Conservation (phyloP, 2,329 filamentous ascomycete species). For the Aspergillus luchuensis region DNA sequence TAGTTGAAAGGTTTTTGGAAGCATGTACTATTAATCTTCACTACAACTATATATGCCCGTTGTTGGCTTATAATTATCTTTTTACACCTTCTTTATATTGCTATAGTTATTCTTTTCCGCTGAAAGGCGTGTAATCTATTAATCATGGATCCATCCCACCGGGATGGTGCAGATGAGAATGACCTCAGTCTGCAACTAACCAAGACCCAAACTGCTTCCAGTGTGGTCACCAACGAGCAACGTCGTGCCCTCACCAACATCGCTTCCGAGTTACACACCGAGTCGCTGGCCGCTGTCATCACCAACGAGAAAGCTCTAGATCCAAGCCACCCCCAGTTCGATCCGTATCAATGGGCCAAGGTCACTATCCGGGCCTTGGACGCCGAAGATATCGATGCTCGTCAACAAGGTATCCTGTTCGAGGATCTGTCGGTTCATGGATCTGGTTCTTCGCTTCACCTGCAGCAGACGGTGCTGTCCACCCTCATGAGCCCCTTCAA, state of each 20-base stretch:
- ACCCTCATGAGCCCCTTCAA: background rate
- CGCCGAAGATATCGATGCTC: background rate
- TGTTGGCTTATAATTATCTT: background rate
- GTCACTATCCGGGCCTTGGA: background rate
- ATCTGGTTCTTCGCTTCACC: background rate
- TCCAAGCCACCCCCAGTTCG: background rate
- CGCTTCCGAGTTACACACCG: background rate
- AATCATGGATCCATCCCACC: background rate
- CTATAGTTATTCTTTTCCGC: background rate
- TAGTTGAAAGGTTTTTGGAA: background rate
- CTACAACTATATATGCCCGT: background rate
- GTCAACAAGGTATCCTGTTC: background rate
- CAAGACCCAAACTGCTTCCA: background rate
- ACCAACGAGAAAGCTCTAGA: background rate
- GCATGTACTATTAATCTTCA: background rate
- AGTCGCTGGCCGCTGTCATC: background rate
- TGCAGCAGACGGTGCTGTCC: background rate
- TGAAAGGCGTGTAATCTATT: background rate
- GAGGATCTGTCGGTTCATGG: background rate
- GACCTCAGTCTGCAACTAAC: conserved; percentile 1
- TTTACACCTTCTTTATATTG: too few species aligned
- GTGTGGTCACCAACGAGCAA: conserved; percentile 1
- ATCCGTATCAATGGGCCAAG: conserved; percentile 1
- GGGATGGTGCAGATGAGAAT: background rate
- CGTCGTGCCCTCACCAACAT: background rate